These are phyloP conservation scores for Pleurotus eryngii DNA, from an alignment of 768 basidiomycete genomes.

Conservation along the genomic window DNA sequence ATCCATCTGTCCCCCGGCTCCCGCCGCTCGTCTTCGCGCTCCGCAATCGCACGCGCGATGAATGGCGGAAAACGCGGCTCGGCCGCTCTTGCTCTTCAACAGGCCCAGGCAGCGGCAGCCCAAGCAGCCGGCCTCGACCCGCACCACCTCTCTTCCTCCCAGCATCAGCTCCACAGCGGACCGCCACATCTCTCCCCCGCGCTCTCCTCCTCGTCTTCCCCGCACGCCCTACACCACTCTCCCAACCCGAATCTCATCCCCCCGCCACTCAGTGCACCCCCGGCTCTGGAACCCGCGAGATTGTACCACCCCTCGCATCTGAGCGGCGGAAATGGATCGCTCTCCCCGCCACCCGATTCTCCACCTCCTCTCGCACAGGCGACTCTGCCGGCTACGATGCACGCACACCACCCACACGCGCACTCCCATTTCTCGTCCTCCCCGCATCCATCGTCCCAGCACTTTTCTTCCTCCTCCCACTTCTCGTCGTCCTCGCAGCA, in stretches of 20 bases:
- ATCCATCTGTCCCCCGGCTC: constrained; percentile 82
- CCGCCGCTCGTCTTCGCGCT: constrained; percentile 61
- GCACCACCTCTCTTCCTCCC: no score
- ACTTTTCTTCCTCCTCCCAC: no score
- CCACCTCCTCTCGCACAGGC: constrained; percentile 55
- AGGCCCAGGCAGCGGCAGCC: constrained; percentile 12
- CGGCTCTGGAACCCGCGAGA: constrained; percentile 43
- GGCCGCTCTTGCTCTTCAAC: constrained; percentile 26
- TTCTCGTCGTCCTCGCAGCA: constrained; percentile 12
- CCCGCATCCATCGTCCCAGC: constrained; percentile 37
- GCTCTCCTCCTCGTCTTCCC: background rate
- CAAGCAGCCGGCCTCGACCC: constrained; percentile 10
- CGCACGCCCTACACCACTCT: background rate
- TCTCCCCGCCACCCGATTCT: constrained; percentile 48
- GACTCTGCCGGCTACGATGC: constrained; percentile 39
- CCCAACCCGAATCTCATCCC: constrained; percentile 9
- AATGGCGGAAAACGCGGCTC: constrained; percentile 14
- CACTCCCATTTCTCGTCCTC: constrained; percentile 45
- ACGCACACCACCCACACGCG: constrained; percentile 26
- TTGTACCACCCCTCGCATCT: constrained; percentile 22
- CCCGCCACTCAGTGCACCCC: constrained; percentile 36
- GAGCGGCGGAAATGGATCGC: background rate
- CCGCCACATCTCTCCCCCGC: no score
- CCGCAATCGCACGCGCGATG: constrained; percentile 47
- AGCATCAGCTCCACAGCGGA: no score